Evolutionary conservation across 805 yeast species (phyloP), one percentile per base, ranked within the genome.

Genomic region (Candida easanensis): DNA sequence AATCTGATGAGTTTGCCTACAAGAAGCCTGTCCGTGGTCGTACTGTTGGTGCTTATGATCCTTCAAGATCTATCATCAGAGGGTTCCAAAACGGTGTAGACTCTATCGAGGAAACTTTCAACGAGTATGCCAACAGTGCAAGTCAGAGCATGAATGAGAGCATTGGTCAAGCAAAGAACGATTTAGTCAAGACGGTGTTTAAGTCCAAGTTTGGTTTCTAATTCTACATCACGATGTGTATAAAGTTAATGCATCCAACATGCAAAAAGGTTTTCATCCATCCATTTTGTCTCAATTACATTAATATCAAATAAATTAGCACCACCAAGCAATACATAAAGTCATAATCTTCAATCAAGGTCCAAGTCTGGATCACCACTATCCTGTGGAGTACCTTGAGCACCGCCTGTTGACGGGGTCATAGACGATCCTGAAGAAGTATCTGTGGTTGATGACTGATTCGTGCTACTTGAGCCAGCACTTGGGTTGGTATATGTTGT

Each of bases 111-210:
- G 81, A 76, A 42, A 64, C 73, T 9, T 58, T 80, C 39, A 76
- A 79, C 56, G 79, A 77, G 18, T 79, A 77, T 49, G 85, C 86
- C 6, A 73, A 69, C 34, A 69, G 65, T 20, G 64, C 80, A 22
- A 73, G 77, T 45, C 81, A 79, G 48, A 61, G 73, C 14, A 65
- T 81, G 68, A 74, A 66, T 46, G 83, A 77, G 13, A 60, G 76
- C 1, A 60, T 76, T 34, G 80, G 74, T 33, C 66, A 68, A 11
- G 73, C 71, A 13, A 76, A 80, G 49, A 74, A 68, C 36, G 71
- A 73, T 27, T 50, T 80, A 44, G 73, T 79, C 45, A 68, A 68
- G 28, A 69, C 80, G 14, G 73, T 83, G 0, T 54, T 81, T 27
- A 74, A 68, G 50, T 72, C 77, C 42, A 76, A 75, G 50, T 66